Base-by-base conservation (phyloP, 1,284 basidiomycete genomes). In the Retiboletus flavoniger region DNA sequence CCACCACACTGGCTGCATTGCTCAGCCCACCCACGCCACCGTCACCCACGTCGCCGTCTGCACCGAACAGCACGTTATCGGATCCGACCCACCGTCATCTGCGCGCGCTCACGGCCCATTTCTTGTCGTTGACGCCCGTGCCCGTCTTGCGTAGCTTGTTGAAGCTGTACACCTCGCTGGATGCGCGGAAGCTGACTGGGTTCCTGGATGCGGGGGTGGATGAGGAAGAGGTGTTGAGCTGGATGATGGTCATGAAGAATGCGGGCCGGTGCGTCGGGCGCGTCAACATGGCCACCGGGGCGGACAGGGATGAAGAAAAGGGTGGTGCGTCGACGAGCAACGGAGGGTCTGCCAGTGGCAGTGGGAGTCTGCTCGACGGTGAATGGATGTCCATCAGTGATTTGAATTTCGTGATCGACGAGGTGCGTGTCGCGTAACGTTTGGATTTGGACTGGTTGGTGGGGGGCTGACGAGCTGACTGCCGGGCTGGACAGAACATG, bases 221-320 rank as follows among this genome's bases (percentile, higher is more conserved):
- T 63, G 95, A 98, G 74, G 95, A 98, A 70, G 91, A 94, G 70
- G 87, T 98, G 63, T 81, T 98, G 52, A 91, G 96, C 75, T 92
- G 95, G 80, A 84, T 98, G 81, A 98, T 98, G 93, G 88, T 95
- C 44, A 84, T 97, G 76, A 98, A 99, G 78, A 87, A 89, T 60
- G 85, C 87, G 2, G 92, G 89, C 63, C 83, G 91, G 68, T 85
- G 82, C 54, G 77, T 91, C 55, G 83, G 86, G 61, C 75, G 86
- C 2, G 78, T 70, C 41, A 66, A 54, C 29, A 54, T 55, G 2
- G 46, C 60, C 1, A 35, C 60, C 2, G 60, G 60, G 9, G 31
- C 50, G 0, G 67, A 69, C 43, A 70, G 60, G 57, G 66, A 67
- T 42, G 62, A 68, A 16, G 61, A 63, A 7, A 65, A 53, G 8